A percentile compares a stretch with the other conserved stretches of the same genome.
Evolutionary conservation across 257 asterid species (phyloP).

Genomic region (Hygrophila difformis): DNA sequence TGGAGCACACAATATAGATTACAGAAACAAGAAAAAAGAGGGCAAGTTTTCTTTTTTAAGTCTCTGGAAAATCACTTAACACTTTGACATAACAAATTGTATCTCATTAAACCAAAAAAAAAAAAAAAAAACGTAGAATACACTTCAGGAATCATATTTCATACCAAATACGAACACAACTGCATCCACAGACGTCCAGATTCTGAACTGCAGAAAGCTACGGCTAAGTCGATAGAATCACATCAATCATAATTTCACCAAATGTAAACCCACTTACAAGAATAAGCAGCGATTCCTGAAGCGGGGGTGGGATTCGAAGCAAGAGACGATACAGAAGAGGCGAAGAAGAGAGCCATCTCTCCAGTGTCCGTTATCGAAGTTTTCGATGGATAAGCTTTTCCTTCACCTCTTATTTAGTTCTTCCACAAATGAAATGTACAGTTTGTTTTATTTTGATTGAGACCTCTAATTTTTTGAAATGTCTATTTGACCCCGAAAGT

Average conservation of each 20-base stretch:
- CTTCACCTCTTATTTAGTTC: neutral
- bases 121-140: neutral
- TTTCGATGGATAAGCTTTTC: constrained; percentile 30
- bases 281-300: constrained; percentile 12
- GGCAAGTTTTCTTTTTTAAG: too few species aligned
- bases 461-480: too few species aligned
- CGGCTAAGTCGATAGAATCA: constrained; percentile 2
- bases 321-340: constrained; percentile 20
- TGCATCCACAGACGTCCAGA: constrained; percentile 3
- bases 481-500: too few species aligned
- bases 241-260: neutral
- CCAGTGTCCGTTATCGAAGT: constrained; percentile 1
- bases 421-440: neutral
- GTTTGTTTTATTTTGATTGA: too few species aligned
- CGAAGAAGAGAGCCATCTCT: constrained; percentile 36
- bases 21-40: too few species aligned
- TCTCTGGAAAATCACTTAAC: neutral
- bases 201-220: constrained; percentile 2
- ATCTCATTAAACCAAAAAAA: too few species aligned
- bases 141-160: neutral
- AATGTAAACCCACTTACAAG: constrained; percentile 18
- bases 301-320: constrained; percentile 19
- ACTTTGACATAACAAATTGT: neutral
- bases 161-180: neutral
- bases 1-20: too few species aligned